phyloP scores from a whole-genome alignment of 768 basidiomycete genomes.

The Tylopilus cervinicoccineus region DNA sequence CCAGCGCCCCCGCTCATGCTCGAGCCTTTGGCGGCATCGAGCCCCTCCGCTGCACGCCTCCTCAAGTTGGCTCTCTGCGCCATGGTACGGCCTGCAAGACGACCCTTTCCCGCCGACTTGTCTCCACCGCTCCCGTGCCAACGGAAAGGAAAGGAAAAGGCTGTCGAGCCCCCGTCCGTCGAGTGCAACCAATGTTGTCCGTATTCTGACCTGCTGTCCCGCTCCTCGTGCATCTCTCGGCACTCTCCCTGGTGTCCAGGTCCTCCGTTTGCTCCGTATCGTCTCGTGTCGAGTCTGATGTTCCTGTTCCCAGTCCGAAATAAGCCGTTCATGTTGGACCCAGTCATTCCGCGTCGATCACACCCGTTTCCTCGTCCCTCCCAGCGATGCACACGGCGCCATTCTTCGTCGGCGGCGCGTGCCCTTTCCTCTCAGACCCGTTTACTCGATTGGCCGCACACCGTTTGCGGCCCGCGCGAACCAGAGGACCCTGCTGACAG shows the following conservation, averaged over 20 bases:
- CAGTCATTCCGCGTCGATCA: constrained; percentile 29
- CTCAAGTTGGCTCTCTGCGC: constrained; percentile 27
- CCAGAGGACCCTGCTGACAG: constrained; percentile 4
- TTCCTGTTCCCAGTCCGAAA: constrained; percentile 26
- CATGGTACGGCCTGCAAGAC: constrained; percentile 29
- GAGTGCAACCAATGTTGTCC: constrained; percentile 28
- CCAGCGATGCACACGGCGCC: constrained; percentile 20
- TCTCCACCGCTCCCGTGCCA: constrained; percentile 52
- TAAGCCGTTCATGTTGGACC: constrained; percentile 35
- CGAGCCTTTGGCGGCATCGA: constrained; percentile 55
- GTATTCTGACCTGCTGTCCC: constrained; percentile 24
- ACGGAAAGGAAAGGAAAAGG: constrained; percentile 53
- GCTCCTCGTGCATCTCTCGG: constrained; percentile 45
- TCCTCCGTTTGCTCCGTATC: constrained; percentile 21
- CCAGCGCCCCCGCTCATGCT: constrained; percentile 45
- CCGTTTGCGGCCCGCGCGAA: constrained; percentile 2
- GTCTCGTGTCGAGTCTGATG: constrained; percentile 5
- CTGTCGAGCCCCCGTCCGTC: constrained; percentile 24
- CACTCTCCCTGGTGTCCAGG: constrained; percentile 50
- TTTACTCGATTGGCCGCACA: constrained; percentile 6
- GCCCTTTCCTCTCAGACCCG: constrained; percentile 12
- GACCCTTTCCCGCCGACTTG: constrained; percentile 43
- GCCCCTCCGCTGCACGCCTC: constrained; percentile 24
- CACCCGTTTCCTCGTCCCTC: constrained; percentile 8
- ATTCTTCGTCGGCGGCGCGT: constrained; percentile 22